Conservation (phyloP, 176 grass and related monocot species). For the Dendrocalamus sinicus region DNA sequence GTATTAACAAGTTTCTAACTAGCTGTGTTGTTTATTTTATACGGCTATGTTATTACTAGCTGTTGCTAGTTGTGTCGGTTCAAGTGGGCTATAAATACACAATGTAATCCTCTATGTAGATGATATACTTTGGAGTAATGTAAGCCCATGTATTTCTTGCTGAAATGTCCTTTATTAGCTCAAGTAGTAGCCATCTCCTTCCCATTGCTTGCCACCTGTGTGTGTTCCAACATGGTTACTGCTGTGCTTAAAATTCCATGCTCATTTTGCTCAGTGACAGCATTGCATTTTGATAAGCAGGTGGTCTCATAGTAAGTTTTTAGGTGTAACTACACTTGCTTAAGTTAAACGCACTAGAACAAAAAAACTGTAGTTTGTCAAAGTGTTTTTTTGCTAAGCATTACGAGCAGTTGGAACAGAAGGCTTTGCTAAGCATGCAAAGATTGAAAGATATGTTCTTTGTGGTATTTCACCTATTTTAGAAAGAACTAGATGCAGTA, state of each 20-base stretch:
- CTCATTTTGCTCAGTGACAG: neutral
- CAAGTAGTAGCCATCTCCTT: too few species aligned
- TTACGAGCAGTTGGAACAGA: neutral
- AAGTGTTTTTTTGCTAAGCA: neutral
- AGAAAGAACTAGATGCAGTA: neutral
- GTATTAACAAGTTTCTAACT: too few species aligned
- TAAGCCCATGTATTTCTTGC: too few species aligned
- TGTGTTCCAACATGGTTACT: neutral
- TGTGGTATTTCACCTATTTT: conserved; percentile 4
- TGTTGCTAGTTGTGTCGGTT: too few species aligned
- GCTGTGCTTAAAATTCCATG: neutral
- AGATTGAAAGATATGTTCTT: neutral
- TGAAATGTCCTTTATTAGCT: too few species aligned
- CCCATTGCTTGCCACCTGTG: too few species aligned
- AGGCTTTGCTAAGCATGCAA: neutral
- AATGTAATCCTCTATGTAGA: too few species aligned
- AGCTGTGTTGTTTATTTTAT: too few species aligned
- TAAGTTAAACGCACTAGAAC: neutral
- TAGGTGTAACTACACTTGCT: neutral
- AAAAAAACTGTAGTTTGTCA: neutral
- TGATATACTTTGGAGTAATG: too few species aligned
- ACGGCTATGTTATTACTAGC: too few species aligned
- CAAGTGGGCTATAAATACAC: too few species aligned
- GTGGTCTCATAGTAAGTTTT: neutral
- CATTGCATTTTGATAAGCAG: neutral